Evolutionary conservation across 208 protist species (phyloP).

Genomic region (Acanthamoeba castellanii): DNA sequence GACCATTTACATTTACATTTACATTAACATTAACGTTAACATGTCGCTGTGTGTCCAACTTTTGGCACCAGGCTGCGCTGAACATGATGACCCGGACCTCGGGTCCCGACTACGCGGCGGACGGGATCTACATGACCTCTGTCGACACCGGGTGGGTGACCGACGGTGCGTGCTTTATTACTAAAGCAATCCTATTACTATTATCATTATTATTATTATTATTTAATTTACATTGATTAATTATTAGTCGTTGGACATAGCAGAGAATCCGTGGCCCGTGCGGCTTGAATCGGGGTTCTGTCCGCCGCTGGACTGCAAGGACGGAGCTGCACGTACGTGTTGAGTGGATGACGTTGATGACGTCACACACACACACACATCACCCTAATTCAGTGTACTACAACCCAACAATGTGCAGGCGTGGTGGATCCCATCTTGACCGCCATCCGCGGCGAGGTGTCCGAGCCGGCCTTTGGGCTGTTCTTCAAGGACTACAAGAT

Average conservation of each 20-base stretch:
- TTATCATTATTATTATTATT: too few species aligned
- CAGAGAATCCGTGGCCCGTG: slow-evolving; percentile 13
- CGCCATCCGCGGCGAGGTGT: not conserved
- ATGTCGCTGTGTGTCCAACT: not conserved
- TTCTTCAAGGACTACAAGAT: slow-evolving; percentile 89
- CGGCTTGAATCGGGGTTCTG: slow-evolving; percentile 96
- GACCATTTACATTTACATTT: too few species aligned
- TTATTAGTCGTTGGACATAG: not conserved
- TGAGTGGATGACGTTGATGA: slow-evolving; percentile 81
- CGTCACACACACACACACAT: not conserved
- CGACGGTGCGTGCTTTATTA: not conserved
- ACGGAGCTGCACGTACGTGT: slow-evolving; percentile 89
- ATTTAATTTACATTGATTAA: too few species aligned
- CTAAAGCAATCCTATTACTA: too few species aligned
- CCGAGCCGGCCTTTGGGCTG: slow-evolving; percentile 78
- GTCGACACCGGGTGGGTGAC: slow-evolving; percentile 97
- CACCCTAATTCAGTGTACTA: too few species aligned
- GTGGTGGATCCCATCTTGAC: slow-evolving; percentile 94
- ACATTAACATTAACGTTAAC: not conserved
- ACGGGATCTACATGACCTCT: slow-evolving; percentile 97
- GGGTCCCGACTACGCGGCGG: slow-evolving; percentile 92
- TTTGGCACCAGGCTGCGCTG: slow-evolving; percentile 93
- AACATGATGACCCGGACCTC: slow-evolving; percentile 99
- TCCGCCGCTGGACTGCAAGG: slow-evolving; percentile 85
- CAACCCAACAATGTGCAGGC: too few species aligned